Evolutionary conservation across 768 basidiomycete species (phyloP).

Genomic region (Suillus brevipes): DNA sequence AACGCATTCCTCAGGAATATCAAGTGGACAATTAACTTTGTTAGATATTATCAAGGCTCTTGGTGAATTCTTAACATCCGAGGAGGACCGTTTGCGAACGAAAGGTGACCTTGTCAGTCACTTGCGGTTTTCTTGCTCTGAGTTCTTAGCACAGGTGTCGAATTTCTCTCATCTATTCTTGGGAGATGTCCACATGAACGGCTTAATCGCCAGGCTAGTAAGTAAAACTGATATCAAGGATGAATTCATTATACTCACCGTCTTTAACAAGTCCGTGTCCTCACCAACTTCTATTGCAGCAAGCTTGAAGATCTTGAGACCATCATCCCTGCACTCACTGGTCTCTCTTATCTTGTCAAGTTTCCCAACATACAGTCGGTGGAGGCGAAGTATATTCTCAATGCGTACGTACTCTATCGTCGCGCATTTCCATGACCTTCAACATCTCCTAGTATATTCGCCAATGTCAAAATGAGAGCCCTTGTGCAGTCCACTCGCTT

Average conservation of each 20-base stretch:
- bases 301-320: conserved; percentile 88
- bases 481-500: conserved; percentile 83
- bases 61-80: conserved; percentile 85
- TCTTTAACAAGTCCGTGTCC: conserved; percentile 63
- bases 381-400: conserved; percentile 61
- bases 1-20: conserved; percentile 42
- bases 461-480: conserved; percentile 77
- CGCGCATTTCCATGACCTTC: conserved; percentile 3
- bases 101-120: conserved; percentile 58
- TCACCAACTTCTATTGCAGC: conserved; percentile 79
- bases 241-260: conserved; percentile 8
- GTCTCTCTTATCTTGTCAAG: conserved; percentile 64
- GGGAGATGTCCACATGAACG: conserved; percentile 55
- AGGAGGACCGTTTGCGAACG: conserved; percentile 73
- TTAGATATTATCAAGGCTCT: conserved; percentile 83
- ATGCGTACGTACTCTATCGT: conserved; percentile 50
- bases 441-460: conserved; percentile 56
- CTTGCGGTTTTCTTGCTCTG: conserved; percentile 5
- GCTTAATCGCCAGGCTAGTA: conserved; percentile 83
- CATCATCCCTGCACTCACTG: conserved; percentile 78
- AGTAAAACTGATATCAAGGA: conserved; percentile 18
- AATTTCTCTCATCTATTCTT: conserved; percentile 75
- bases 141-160: conserved; percentile 60
- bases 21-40: conserved; percentile 56
- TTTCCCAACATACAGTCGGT: conserved; percentile 61